Percentiles rank a stretch among this genome's conserved stretches.
Conservation (phyloP, 345 rosid species). For the Bruguiera parviflora region DNA sequence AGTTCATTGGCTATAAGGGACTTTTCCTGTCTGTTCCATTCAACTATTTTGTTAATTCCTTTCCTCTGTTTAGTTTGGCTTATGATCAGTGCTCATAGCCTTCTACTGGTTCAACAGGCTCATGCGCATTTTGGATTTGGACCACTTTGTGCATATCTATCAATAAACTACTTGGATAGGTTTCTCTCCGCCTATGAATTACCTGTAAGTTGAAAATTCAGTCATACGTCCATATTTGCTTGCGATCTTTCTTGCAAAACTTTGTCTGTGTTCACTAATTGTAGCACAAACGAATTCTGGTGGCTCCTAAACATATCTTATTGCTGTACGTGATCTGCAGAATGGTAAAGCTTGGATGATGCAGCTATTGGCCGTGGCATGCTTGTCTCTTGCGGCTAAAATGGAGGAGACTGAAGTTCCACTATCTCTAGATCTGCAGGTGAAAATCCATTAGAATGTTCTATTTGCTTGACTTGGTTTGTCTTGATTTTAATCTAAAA, state of each 20-base stretch:
- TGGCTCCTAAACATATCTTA: not conserved
- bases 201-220: constrained; percentile 45
- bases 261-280: not conserved
- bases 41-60: constrained; percentile 15
- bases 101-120: constrained; percentile 44
- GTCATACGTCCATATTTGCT: not conserved
- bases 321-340: constrained; percentile 25
- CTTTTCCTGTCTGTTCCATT: constrained; percentile 19
- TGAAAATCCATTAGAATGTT: constrained; percentile 8
- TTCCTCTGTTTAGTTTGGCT: constrained; percentile 12
- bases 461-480: not conserved
- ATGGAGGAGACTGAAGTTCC: constrained; percentile 74
- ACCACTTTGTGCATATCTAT: constrained; percentile 56
- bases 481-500: constrained; percentile 7
- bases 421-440: constrained; percentile 62
- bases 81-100: constrained; percentile 15
- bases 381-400: constrained; percentile 72
- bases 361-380: constrained; percentile 68
- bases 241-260: not conserved
- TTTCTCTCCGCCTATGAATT: constrained; percentile 62
- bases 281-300: not conserved
- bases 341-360: constrained; percentile 67
- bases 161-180: constrained; percentile 70
- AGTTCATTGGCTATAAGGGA: not conserved
- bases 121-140: constrained; percentile 61